A percentile compares a stretch with the other conserved stretches of the same genome.
Evolutionary conservation across 306 rosid genomes (phyloP).

Genomic region (Casuarina cunninghamiana): DNA sequence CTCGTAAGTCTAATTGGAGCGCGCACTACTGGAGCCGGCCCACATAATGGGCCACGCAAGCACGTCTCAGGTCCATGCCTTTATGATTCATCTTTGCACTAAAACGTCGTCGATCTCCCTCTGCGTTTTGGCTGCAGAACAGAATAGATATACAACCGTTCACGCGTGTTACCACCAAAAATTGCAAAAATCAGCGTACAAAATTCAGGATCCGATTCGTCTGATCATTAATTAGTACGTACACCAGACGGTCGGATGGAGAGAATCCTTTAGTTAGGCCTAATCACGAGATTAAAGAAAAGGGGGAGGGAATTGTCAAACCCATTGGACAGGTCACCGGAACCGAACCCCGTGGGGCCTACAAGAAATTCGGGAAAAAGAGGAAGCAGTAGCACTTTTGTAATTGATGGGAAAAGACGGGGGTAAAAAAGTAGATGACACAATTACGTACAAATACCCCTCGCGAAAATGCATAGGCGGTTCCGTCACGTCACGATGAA

Average conservation of each 20-base stretch:
- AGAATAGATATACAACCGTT: no score
- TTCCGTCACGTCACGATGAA: conserved; percentile 55
- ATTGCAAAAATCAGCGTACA: conserved; percentile 8
- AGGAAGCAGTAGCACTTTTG: not conserved
- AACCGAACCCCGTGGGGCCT: not conserved
- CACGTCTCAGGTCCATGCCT: conserved; percentile 31
- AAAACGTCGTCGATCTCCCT: conserved; percentile 33
- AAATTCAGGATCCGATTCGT: conserved; percentile 14
- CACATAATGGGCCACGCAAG: conserved; percentile 36
- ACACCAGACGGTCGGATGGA: no score
- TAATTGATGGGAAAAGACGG: not conserved
- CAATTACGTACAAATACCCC: not conserved
- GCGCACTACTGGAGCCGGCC: conserved; percentile 32
- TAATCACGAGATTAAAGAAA: no score
- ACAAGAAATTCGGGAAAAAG: not conserved
- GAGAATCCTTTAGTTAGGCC: no score
- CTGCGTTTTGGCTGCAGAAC: no score
- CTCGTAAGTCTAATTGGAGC: conserved; percentile 17
- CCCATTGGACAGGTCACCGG: conserved; percentile 3
- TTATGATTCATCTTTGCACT: conserved; percentile 39
- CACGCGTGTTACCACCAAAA: not conserved
- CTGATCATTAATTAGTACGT: conserved; percentile 1
- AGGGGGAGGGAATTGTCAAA: not conserved
- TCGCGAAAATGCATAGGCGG: conserved; percentile 26
- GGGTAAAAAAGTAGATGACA: conserved; percentile 10